Conservation (phyloP, 2,329 filamentous ascomycete genomes). For the Pyrenophora seminiperda region DNA sequence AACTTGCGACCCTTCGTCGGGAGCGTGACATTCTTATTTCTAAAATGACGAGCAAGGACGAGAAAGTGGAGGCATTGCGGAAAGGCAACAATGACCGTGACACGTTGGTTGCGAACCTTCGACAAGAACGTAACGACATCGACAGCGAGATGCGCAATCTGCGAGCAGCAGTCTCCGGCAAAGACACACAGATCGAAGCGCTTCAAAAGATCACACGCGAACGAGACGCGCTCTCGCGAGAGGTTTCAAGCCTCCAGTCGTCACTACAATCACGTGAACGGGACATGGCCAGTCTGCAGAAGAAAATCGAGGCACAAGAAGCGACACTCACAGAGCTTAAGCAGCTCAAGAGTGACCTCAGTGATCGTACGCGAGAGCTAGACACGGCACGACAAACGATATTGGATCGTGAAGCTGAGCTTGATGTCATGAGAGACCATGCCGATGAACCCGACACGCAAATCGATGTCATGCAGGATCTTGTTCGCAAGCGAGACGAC, state of each 20-base stretch:
- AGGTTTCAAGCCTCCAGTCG: constrained; percentile 38
- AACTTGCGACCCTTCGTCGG: constrained; percentile 39
- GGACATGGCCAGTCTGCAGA: constrained; percentile 37
- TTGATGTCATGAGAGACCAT: constrained; percentile 43
- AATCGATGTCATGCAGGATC: constrained; percentile 49
- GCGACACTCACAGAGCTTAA: constrained; percentile 38
- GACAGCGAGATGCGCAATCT: constrained; percentile 32
- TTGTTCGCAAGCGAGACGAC: constrained; percentile 52
- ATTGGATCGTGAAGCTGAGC: constrained; percentile 45
- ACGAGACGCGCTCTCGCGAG: constrained; percentile 36
- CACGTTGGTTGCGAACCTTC: constrained; percentile 35
- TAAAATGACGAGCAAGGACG: constrained; percentile 38
- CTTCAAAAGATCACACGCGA: constrained; percentile 44
- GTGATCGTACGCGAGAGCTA: constrained; percentile 43
- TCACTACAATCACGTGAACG: constrained; percentile 42
- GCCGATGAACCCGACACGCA: constrained; percentile 48
- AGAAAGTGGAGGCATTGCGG: constrained; percentile 38
- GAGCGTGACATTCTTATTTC: constrained; percentile 35
- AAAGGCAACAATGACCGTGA: constrained; percentile 39
- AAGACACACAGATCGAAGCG: constrained; percentile 44
- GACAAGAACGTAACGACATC: constrained; percentile 32
- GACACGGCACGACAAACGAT: constrained; percentile 43
- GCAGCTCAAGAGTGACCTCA: constrained; percentile 34
- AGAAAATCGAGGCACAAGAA: constrained; percentile 41
- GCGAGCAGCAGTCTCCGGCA: constrained; percentile 36